A percentile compares a stretch with the other conserved stretches of the same genome.
These are phyloP conservation scores for Russula sp. DNA, from an alignment of 768 basidiomycete species.

Conservation along the genomic window DNA sequence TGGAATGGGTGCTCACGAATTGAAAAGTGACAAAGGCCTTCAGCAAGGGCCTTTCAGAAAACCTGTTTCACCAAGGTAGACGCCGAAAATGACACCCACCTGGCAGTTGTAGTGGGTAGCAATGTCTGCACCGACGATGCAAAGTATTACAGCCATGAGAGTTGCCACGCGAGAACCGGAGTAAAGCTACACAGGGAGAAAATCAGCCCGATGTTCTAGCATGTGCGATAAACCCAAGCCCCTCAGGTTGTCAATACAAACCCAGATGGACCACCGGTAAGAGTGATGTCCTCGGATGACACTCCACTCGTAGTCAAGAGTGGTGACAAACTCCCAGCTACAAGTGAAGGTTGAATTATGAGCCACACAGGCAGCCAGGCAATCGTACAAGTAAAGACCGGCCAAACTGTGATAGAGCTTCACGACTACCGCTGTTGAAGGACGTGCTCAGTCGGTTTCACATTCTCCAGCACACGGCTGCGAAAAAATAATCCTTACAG, in stretches of 20 bases:
- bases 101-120: neutral
- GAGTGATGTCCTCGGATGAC: neutral
- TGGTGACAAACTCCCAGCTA: slow-evolving; percentile 1
- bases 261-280: slow-evolving; percentile 1
- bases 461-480: no score
- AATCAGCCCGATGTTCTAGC: neutral
- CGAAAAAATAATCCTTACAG: no score
- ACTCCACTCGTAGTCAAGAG: neutral
- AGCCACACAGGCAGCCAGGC: neutral
- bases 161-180: neutral
- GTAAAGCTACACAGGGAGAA: neutral
- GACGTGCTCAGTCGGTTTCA: no score
- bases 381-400: slow-evolving; percentile 2
- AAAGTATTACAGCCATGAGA: neutral
- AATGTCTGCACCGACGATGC: neutral
- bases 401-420: neutral
- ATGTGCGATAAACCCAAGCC: neutral
- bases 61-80: neutral
- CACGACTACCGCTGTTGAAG: neutral
- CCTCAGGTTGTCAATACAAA: no score
- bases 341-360: neutral
- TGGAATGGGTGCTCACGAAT: neutral
- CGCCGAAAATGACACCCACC: neutral
- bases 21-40: neutral
- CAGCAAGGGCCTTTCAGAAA: no score